These are phyloP conservation scores for Ogataea wickerhamii DNA, from an alignment of 805 yeast genomes.

Conservation along the genomic window DNA sequence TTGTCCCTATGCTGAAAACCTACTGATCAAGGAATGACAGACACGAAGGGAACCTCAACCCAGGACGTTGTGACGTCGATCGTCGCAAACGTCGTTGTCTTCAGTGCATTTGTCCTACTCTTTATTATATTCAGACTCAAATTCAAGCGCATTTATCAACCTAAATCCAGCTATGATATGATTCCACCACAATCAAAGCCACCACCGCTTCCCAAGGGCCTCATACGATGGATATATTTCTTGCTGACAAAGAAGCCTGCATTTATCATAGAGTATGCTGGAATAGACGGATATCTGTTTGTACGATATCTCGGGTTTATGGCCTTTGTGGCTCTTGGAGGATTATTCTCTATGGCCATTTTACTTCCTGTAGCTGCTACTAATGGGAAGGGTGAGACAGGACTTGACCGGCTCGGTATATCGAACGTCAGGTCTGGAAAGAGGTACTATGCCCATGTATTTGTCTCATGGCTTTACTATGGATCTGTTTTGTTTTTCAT, in stretches of 20 bases:
- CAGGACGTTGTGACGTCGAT: conserved; percentile 72
- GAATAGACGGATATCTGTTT: conserved; percentile 92
- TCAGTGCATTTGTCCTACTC: conserved; percentile 53
- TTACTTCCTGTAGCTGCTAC: conserved; percentile 83
- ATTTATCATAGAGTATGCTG: conserved; percentile 80
- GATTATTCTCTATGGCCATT: conserved; percentile 58
- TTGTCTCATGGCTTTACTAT: conserved; percentile 76
- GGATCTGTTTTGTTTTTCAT: conserved; percentile 66
- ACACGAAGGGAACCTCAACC: conserved; percentile 51
- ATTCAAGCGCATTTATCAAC: conserved; percentile 75
- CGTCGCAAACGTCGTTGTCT: conserved; percentile 62
- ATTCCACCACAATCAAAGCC: conserved; percentile 62
- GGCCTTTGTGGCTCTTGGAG: conserved; percentile 49
- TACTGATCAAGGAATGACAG: conserved; percentile 27
- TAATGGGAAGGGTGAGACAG: conserved; percentile 55
- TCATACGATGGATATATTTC: conserved; percentile 65
- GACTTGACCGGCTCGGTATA: conserved; percentile 74
- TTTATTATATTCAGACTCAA: conserved; percentile 66
- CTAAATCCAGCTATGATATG: conserved; percentile 65
- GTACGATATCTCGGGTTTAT: conserved; percentile 68
- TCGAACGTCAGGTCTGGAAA: conserved; percentile 60
- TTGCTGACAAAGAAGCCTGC: conserved; percentile 64
- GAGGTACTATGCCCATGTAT: conserved; percentile 83
- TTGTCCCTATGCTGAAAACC: too few relatives aligned
- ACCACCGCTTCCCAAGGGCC: conserved; percentile 66